These are phyloP conservation scores for Calonectria fujianensis DNA, from an alignment of 2,329 filamentous ascomycete genomes.

Conservation along the genomic window DNA sequence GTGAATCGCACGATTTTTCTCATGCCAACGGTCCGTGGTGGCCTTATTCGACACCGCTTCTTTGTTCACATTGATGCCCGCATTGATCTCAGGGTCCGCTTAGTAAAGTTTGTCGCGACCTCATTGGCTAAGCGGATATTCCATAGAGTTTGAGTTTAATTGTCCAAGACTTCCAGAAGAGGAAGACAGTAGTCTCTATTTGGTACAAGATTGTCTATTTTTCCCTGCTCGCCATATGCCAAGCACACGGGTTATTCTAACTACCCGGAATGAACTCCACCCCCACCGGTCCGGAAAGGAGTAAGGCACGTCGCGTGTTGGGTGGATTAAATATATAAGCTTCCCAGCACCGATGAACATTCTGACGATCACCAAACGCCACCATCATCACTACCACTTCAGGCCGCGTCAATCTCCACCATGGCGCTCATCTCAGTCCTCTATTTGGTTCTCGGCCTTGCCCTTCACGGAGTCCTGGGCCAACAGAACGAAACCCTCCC, in stretches of 20 bases:
- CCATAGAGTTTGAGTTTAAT: not conserved
- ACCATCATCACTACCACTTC: not conserved
- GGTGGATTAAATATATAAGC: conserved; percentile 3
- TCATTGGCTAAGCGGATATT: not conserved
- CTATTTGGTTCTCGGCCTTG: conserved; percentile 6
- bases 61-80: not conserved
- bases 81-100: not conserved
- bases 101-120: not conserved
- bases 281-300: conserved; percentile 1
- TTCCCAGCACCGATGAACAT: not conserved
- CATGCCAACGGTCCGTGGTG: not conserved
- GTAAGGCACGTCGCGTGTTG: not conserved
- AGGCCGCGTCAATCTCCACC: not conserved
- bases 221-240: not conserved
- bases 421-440: conserved; percentile 2
- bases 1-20: not conserved
- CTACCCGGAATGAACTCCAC: not conserved
- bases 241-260: not conserved
- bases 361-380: not conserved
- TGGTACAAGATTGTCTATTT: not conserved
- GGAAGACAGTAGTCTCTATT: not conserved
- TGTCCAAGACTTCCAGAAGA: not conserved
- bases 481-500: conserved; percentile 41
- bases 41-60: not conserved
- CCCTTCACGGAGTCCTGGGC: not conserved